Percentiles rank a stretch among this genome's conserved stretches.
Conservation (phyloP, 768 basidiomycete genomes). For the Amanita exitialis region DNA sequence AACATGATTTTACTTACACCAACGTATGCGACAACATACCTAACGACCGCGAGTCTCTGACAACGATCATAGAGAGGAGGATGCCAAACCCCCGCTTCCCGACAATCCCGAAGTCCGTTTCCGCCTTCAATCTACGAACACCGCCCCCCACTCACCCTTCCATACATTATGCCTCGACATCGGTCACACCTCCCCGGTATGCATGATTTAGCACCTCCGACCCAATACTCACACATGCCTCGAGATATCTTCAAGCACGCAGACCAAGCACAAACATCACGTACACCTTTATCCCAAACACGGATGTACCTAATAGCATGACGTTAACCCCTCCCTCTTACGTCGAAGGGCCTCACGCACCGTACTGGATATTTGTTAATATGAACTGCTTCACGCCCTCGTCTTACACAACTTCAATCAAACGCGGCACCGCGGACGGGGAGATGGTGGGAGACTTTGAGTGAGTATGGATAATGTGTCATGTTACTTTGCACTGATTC, state of each 20-base stretch:
- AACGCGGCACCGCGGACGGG: conserved; percentile 28
- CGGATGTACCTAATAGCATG: conserved; percentile 28
- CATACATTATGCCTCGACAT: conserved; percentile 13
- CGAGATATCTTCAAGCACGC: conserved; percentile 18
- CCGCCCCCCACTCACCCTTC: conserved; percentile 19
- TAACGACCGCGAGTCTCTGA: background rate
- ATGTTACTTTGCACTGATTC: background rate
- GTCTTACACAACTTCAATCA: conserved; percentile 34
- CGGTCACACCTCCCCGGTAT: conserved; percentile 19
- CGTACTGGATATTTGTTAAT: conserved; percentile 35
- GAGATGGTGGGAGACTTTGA: conserved; percentile 40
- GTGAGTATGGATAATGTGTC: conserved; percentile 15
- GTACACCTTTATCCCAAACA: conserved; percentile 29
- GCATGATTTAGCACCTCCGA: background rate
- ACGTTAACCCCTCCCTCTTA: conserved; percentile 22
- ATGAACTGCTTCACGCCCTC: conserved; percentile 42
- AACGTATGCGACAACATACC: background rate
- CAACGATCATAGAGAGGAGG: conserved; percentile 2
- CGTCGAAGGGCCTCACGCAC: conserved; percentile 17
- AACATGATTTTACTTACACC: conserved; percentile 4
- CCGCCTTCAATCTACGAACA: conserved; percentile 11
- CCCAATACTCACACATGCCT: background rate
- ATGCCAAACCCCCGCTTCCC: conserved; percentile 1
- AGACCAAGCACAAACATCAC: conserved; percentile 22
- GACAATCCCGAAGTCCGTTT: conserved; percentile 7